phyloP scores from a whole-genome alignment of 1,139 yeast genomes.

The Pichia sp. region DNA sequence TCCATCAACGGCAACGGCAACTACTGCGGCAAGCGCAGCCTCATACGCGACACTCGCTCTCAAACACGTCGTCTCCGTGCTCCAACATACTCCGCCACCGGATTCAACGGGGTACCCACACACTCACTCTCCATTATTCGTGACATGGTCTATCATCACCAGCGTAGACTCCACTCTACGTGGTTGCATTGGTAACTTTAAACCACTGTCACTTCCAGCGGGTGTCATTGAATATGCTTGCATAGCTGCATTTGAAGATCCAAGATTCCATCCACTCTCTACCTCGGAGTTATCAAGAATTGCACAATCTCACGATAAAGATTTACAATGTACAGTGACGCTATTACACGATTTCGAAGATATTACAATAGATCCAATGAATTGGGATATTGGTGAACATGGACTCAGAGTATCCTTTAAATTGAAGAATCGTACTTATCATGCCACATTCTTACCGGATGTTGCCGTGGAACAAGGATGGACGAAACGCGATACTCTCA shows the following conservation, averaged over 20 bases:
- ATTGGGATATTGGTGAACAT: constrained; percentile 80
- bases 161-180: not conserved
- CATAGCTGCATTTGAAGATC: constrained; percentile 21
- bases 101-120: no score
- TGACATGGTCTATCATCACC: constrained; percentile 65
- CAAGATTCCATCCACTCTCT: constrained; percentile 61
- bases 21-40: no score
- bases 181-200: constrained; percentile 8
- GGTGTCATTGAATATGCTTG: constrained; percentile 5
- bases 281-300: constrained; percentile 41
- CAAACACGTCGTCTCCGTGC: no score
- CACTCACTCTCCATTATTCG: constrained; percentile 66
- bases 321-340: constrained; percentile 53
- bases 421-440: not conserved
- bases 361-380: constrained; percentile 38
- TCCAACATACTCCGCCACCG: no score
- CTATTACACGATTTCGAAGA: constrained; percentile 54
- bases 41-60: no score
- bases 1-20: no score
- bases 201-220: not conserved
- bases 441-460: constrained; percentile 81
- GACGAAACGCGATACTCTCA: constrained; percentile 66
- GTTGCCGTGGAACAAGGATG: constrained; percentile 90
- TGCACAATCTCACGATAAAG: not conserved
- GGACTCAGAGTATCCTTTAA: constrained; percentile 55